These are phyloP conservation scores for Mortierella sp. DNA, from an alignment of 371 early-diverging fungal species.

Conservation along the genomic window DNA sequence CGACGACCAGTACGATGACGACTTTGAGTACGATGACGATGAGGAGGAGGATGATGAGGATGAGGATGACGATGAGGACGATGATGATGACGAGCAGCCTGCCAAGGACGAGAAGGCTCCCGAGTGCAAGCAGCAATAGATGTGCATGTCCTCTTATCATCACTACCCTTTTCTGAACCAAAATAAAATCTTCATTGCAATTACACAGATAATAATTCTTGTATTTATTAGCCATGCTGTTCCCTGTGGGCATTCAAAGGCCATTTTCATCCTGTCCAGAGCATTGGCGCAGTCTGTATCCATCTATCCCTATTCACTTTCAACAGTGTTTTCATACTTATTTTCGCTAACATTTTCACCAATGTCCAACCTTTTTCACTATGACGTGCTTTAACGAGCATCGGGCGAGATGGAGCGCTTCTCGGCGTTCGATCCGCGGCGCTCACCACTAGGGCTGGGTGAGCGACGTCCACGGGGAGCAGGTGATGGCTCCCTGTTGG, in stretches of 20 bases:
- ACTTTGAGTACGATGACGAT: constrained; percentile 61
- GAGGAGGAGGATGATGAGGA: constrained; percentile 77
- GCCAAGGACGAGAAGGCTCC: constrained; percentile 71
- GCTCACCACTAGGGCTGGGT: constrained; percentile 12
- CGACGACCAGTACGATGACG: constrained; percentile 78
- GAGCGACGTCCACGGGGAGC: constrained; percentile 18
- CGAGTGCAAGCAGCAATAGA: constrained; percentile 71
- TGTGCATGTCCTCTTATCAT: neutral
- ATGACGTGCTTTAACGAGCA: constrained; percentile 3
- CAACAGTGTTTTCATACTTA: constrained; percentile 6
- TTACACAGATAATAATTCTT: neutral
- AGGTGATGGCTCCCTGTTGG: constrained; percentile 14
- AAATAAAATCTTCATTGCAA: neutral
- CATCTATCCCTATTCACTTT: constrained; percentile 5
- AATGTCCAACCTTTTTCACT: neutral
- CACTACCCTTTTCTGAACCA: neutral
- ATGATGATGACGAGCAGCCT: constrained; percentile 68
- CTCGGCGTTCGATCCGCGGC: constrained; percentile 19
- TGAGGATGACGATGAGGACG: constrained; percentile 76
- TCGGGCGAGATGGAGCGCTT: constrained; percentile 5
- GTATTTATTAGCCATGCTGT: neutral
- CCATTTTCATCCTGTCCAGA: neutral
- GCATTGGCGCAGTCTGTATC: neutral
- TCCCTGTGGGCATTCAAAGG: neutral
- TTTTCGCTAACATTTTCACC: neutral